Percentiles rank a stretch among this genome's conserved stretches.
These are phyloP conservation scores for Umbelopsis sp. DNA, from an alignment of 192 early-diverging fungal genomes.

Conservation along the genomic window DNA sequence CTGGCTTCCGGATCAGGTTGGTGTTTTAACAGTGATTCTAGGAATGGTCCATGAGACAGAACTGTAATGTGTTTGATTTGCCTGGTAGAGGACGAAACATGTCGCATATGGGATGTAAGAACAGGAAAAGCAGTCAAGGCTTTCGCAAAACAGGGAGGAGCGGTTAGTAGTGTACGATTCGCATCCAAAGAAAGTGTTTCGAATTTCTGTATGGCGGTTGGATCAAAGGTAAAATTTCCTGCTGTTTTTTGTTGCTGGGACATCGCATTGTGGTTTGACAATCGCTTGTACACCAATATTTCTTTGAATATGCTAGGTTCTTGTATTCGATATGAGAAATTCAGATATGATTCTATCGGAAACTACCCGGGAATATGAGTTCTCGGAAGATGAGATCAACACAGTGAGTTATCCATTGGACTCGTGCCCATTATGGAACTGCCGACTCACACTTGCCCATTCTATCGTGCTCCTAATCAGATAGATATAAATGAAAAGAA, in stretches of 20 bases:
- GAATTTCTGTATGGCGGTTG: constrained; percentile 28
- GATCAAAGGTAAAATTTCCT: constrained; percentile 35
- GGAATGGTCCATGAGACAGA: background rate
- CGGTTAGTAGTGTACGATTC: constrained; percentile 30
- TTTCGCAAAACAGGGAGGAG: constrained; percentile 7
- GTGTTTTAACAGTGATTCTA: background rate
- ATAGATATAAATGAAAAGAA: constrained; percentile 52
- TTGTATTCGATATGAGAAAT: constrained; percentile 45
- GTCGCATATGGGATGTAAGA: constrained; percentile 34
- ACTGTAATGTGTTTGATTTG: background rate
- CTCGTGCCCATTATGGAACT: background rate
- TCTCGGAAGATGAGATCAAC: constrained; percentile 53
- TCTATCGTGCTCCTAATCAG: constrained; percentile 20
- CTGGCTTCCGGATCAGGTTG: constrained; percentile 40
- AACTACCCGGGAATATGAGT: constrained; percentile 36
- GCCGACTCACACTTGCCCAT: background rate
- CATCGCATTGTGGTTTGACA: too few species aligned
- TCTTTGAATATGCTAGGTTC: constrained; percentile 21
- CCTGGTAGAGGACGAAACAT: constrained; percentile 31
- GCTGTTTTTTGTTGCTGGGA: too few species aligned
- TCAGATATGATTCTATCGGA: constrained; percentile 37
- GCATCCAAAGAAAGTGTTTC: constrained; percentile 7
- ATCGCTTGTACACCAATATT: too few species aligned
- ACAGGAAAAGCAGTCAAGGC: constrained; percentile 18
- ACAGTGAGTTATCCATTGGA: constrained; percentile 27